Percentiles rank a stretch among this genome's conserved stretches.
Evolutionary conservation across 257 asterid genomes (phyloP).

Genomic region (Solanum corneliomulleri): DNA sequence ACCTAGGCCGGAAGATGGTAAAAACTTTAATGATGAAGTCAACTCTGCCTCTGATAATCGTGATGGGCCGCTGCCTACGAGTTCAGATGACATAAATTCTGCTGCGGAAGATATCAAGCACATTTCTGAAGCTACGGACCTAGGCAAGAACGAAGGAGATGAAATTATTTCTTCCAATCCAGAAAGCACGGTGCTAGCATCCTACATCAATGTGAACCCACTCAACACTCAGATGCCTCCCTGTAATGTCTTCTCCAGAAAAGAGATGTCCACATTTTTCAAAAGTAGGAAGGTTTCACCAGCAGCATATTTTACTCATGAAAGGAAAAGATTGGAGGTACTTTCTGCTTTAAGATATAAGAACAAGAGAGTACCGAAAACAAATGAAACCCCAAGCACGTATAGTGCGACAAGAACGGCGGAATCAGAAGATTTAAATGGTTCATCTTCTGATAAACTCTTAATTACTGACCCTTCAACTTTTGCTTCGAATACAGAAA

Average conservation of each 20-base stretch:
- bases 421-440: conserved; percentile 29
- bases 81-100: conserved; percentile 14
- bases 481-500: conserved; percentile 11
- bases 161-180: conserved; percentile 4
- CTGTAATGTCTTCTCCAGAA: conserved; percentile 62
- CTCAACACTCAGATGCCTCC: conserved; percentile 83
- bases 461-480: conserved; percentile 15
- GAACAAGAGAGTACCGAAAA: background rate
- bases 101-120: conserved; percentile 14
- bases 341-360: background rate
- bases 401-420: conserved; percentile 13
- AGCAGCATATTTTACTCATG: conserved; percentile 42
- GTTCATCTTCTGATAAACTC: conserved; percentile 15
- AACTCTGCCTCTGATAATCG: conserved; percentile 3
- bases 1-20: conserved; percentile 17
- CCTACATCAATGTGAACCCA: conserved; percentile 47
- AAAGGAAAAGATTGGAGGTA: conserved; percentile 38
- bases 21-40: background rate
- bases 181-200: conserved; percentile 8
- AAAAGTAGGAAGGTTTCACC: conserved; percentile 59
- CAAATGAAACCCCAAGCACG: conserved; percentile 14
- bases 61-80: conserved; percentile 15
- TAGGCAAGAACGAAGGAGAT: conserved; percentile 10
- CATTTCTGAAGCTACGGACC: conserved; percentile 14
- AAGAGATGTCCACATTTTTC: conserved; percentile 65